Evolutionary conservation across 768 basidiomycete species (phyloP).

Genomic region (Trametes cingulata): DNA sequence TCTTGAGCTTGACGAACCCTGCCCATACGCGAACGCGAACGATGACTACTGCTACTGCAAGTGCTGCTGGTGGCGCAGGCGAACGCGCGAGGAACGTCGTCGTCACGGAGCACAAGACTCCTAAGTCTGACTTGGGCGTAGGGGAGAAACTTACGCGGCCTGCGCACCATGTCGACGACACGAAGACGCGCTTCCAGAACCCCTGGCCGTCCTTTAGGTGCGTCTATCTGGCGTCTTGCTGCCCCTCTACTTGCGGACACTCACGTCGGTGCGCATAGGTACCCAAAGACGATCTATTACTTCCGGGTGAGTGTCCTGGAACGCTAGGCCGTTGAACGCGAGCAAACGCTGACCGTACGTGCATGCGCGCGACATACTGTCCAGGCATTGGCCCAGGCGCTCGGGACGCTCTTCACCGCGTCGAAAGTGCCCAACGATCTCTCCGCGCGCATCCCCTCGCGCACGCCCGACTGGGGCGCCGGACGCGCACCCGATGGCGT

Average conservation of each 20-base stretch:
- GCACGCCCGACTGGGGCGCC: conserved; percentile 30
- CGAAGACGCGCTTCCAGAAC: conserved; percentile 19
- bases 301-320: not conserved
- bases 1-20: too few species aligned
- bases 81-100: not conserved
- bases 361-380: too few species aligned
- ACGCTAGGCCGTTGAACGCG: too few species aligned
- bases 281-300: not conserved
- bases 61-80: too few species aligned
- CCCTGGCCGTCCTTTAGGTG: conserved; percentile 28
- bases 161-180: conserved; percentile 20
- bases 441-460: conserved; percentile 19
- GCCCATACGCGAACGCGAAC: not conserved
- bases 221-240: too few species aligned
- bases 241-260: too few species aligned
- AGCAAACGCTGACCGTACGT: too few species aligned
- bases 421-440: conserved; percentile 18
- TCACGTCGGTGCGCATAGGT: not conserved
- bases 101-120: not conserved
- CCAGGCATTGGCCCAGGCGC: not conserved
- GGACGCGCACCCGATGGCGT: conserved; percentile 16
- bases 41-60: not conserved
- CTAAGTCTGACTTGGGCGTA: conserved; percentile 14
- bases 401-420: not conserved
- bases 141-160: conserved; percentile 8